Percentiles rank a stretch among this genome's conserved stretches.
These are phyloP conservation scores for Tardiomyces digboiensis DNA, from an alignment of 1,139 yeast genomes.

Conservation along the genomic window DNA sequence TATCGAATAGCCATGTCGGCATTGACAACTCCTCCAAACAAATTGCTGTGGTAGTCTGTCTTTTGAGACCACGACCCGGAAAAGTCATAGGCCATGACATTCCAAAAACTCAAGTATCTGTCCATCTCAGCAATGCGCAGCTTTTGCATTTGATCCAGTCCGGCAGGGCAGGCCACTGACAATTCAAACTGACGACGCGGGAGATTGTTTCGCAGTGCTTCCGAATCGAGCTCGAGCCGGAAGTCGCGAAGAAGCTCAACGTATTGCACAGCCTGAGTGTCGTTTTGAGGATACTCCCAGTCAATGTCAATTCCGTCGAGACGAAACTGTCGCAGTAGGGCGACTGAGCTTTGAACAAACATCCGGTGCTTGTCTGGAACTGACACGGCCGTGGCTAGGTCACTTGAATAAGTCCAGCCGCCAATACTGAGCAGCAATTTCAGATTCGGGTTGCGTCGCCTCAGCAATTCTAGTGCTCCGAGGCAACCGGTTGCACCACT, in stretches of 20 bases:
- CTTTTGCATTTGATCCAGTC: constrained; percentile 34
- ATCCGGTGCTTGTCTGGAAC: constrained; percentile 29
- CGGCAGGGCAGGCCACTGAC: constrained; percentile 73
- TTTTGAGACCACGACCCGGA: constrained; percentile 65
- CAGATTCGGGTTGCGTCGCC: constrained; percentile 38
- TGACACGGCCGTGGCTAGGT: constrained; percentile 40
- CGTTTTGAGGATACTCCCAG: constrained; percentile 77
- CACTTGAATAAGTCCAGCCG: constrained; percentile 66
- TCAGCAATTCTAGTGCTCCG: constrained; percentile 46
- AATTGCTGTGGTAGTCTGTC: constrained; percentile 63
- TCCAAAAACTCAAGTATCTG: constrained; percentile 55
- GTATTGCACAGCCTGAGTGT: constrained; percentile 37
- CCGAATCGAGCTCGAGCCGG: constrained; percentile 32
- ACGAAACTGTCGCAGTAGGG: constrained; percentile 42
- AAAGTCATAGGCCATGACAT: constrained; percentile 87
- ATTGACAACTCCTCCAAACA: constrained; percentile 43
- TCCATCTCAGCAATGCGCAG: constrained; percentile 47
- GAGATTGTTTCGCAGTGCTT: constrained; percentile 24
- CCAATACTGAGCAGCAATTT: constrained; percentile 72
- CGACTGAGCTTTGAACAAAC: constrained; percentile 45
- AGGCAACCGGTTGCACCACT: constrained; percentile 37
- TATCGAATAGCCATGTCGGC: constrained; percentile 40
- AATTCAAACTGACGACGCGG: constrained; percentile 35
- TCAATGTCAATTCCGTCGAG: constrained; percentile 92
- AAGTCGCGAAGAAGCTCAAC: constrained; percentile 37